phyloP scores from a whole-genome alignment of 257 asterid species.

The Thymus mandschuricus region DNA sequence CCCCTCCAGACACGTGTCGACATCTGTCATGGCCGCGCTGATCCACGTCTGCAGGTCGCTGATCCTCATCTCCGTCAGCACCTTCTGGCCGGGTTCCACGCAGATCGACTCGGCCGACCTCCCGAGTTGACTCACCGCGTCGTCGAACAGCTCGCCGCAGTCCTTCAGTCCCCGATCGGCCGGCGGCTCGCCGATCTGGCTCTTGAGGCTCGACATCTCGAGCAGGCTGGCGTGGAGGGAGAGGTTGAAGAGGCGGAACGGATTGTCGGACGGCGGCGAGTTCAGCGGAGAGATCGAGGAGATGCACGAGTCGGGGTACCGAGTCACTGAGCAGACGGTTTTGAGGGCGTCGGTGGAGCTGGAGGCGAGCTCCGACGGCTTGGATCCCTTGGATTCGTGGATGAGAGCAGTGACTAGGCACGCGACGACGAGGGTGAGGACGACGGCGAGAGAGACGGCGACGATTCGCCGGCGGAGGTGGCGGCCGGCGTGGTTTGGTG shows the following conservation, averaged over 20 bases:
- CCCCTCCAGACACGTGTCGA: conserved; percentile 79
- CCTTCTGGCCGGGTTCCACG: conserved; percentile 48
- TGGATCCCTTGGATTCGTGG: conserved; percentile 42
- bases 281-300: conserved; percentile 63
- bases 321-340: conserved; percentile 77
- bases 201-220: conserved; percentile 45
- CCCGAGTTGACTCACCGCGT: conserved; percentile 68
- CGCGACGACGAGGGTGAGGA: conserved; percentile 41
- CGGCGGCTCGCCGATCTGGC: conserved; percentile 36
- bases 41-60: conserved; percentile 79
- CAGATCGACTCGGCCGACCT: conserved; percentile 56
- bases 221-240: conserved; percentile 56
- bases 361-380: conserved; percentile 37
- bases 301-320: conserved; percentile 71
- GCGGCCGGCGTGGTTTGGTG: conserved; percentile 6
- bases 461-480: conserved; percentile 34
- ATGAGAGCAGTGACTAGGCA: conserved; percentile 41
- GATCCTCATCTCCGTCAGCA: conserved; percentile 63
- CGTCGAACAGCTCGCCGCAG: conserved; percentile 65
- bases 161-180: conserved; percentile 63
- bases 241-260: conserved; percentile 66
- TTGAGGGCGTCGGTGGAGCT: conserved; percentile 57
- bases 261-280: conserved; percentile 53
- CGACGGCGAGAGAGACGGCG: conserved; percentile 37
- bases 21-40: conserved; percentile 87